Percentiles rank a stretch among this genome's conserved stretches.
Conservation (phyloP, 2,329 filamentous ascomycete genomes). For the Onygena corvina region DNA sequence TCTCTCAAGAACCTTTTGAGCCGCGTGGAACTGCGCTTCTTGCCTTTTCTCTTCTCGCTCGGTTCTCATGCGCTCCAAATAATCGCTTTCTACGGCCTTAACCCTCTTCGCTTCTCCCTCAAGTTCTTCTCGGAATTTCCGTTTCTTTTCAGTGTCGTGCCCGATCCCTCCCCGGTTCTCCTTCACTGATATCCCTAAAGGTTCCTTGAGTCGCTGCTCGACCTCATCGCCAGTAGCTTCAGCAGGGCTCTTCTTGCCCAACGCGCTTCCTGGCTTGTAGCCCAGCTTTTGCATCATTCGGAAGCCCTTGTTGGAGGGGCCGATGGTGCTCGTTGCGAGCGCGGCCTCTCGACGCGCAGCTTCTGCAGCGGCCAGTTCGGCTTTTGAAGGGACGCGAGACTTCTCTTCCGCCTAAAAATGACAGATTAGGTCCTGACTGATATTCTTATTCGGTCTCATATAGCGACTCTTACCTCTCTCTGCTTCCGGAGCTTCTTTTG, state of each 20-base stretch:
- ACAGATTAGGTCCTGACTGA: conserved; percentile 18
- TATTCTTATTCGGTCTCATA: neutral
- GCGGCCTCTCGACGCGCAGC: conserved; percentile 60
- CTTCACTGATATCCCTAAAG: conserved; percentile 64
- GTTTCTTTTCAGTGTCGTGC: conserved; percentile 68
- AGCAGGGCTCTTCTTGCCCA: conserved; percentile 52
- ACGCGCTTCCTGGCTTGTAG: conserved; percentile 60
- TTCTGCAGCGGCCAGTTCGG: conserved; percentile 65
- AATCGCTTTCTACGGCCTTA: conserved; percentile 57
- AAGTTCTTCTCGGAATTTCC: conserved; percentile 55
- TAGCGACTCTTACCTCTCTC: conserved; percentile 32
- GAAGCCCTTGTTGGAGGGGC: conserved; percentile 68
- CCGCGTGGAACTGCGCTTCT: conserved; percentile 60
- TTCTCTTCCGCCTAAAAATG: conserved; percentile 50
- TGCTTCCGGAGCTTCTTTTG: conserved; percentile 46
- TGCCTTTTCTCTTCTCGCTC: conserved; percentile 57
- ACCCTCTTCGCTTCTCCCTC: conserved; percentile 47
- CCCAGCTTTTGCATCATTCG: conserved; percentile 97
- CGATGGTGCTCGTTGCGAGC: conserved; percentile 60
- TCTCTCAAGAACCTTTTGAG: conserved; percentile 70
- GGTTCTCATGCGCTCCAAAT: conserved; percentile 56
- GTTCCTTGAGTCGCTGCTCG: conserved; percentile 48
- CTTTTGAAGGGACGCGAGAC: conserved; percentile 59
- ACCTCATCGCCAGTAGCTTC: conserved; percentile 17
- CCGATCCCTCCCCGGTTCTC: conserved; percentile 75